Evolutionary conservation across 768 basidiomycete species (phyloP), one percentile per base, ranked within the genome.

Genomic region (Suillus subaureus): DNA sequence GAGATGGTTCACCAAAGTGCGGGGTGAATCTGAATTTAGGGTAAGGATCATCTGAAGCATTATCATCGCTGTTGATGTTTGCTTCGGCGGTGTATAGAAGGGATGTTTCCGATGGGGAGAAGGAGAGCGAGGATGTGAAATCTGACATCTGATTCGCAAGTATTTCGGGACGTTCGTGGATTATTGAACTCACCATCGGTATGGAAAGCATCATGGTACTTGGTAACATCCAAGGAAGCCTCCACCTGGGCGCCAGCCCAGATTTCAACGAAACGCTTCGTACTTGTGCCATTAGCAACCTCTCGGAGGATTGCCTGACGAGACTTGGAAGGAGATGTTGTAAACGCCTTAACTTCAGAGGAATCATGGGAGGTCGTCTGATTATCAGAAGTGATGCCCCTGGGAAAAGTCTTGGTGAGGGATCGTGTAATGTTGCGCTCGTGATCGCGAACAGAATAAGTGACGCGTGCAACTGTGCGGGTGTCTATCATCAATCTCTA

Each of bases 251-350:
- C 77, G 0, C 78, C 80, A 0, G 74, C 70, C 87, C 89, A 90
- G 16, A 91, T 75, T 72, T 92, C 90, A 0, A 91, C 81, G 61
- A 80, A 84, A 40, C 87, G 81, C 66, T 81, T 85, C 66, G 82
- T 79, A 35, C 60, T 43, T 39, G 66, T 61, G 16, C 64, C 71
- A 9, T 64, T 68, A 1, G 72, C 40, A 2, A 72, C 68, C 37
- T 79, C 79, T 8, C 83, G 81, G 39, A 91, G 78, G 43, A 85
- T 68, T 1, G 84, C 89, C 2, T 80, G 77, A 16, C 76, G 76
- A 26, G 71, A 71, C 21, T 77, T 77, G 7, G 78, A 80, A 0
- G 82, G 79, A 11, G 88, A 88, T 15, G 77, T 63, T 6, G 76
- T 70, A n/a, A 80, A 78, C 6, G 78, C 80, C 23, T 83, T 67